These are phyloP conservation scores for Hemerocallis citrina DNA, from an alignment of 106 monocot genomes.

Conservation along the genomic window DNA sequence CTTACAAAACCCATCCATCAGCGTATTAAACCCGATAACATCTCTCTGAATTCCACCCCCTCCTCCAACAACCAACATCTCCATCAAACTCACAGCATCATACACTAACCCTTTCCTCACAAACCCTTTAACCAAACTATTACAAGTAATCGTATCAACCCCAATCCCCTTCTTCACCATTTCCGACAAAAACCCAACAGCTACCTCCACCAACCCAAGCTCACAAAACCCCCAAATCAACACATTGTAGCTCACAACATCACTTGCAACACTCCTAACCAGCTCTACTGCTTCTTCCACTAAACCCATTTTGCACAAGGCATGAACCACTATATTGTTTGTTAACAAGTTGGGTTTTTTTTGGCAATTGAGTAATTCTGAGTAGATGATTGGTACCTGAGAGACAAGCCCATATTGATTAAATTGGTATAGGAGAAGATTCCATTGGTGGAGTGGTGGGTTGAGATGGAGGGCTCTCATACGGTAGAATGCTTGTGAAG, in stretches of 20 bases:
- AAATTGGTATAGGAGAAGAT: slow-evolving; percentile 48
- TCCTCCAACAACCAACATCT: slow-evolving; percentile 40
- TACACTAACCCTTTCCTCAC: slow-evolving; percentile 29
- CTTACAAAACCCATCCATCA: slow-evolving; percentile 78
- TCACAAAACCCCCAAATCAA: slow-evolving; percentile 65
- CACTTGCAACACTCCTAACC: slow-evolving; percentile 17
- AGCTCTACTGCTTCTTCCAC: slow-evolving; percentile 17
- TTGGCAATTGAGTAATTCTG: slow-evolving; percentile 32
- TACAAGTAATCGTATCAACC: slow-evolving; percentile 50
- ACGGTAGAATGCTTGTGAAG: slow-evolving; percentile 30
- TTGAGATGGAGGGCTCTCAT: slow-evolving; percentile 54
- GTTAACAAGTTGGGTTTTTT: slow-evolving; percentile 27
- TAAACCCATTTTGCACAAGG: slow-evolving; percentile 35
- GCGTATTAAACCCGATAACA: slow-evolving; percentile 61
- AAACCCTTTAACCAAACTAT: slow-evolving; percentile 53
- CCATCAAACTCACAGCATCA: slow-evolving; percentile 29
- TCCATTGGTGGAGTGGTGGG: slow-evolving; percentile 48
- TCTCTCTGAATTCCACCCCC: slow-evolving; percentile 35
- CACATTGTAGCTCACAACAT: slow-evolving; percentile 58
- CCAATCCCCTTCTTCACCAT: slow-evolving; percentile 70
- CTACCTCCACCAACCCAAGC: slow-evolving; percentile 28
- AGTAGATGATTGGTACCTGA: slow-evolving; percentile 44
- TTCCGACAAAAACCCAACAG: slow-evolving; percentile 43
- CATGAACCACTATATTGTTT: slow-evolving; percentile 59
- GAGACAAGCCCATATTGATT: slow-evolving; percentile 56